Evolutionary conservation across 768 basidiomycete genomes (phyloP), one percentile per base, ranked within the genome.

Genomic region (Boletus patriciae): DNA sequence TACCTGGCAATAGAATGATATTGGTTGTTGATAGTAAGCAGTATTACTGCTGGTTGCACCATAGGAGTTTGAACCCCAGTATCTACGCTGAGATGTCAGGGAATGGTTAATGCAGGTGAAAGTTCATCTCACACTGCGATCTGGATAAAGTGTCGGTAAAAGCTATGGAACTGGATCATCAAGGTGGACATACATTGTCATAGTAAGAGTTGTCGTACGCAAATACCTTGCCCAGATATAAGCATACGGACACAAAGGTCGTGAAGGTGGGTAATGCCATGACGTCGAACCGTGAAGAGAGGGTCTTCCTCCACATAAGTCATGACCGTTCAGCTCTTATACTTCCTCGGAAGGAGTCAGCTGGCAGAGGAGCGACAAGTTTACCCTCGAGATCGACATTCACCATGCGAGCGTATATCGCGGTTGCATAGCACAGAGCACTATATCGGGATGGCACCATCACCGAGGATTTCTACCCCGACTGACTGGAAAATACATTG

Each of bases 1-100:
- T 50, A 82, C 84, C 63, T 82, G 78, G 68, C 86, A 88, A 67
- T 88, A 88, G 65, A 77, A 85, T 6, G 81, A 79, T 51, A 89
- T 73, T 0, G 78, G 72, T 66, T 87, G 78, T 74, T 88, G 86
- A 57, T 73, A 86, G 62, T 84, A 77, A 31, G 82, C 77, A 1
- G 75, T 68, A 56, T 86, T 78, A 21, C 65, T 66, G 58, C 80
- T 76, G 6, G 72, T 74, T 11, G 86, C 87, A 40, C 87, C 87
- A 56, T 87, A 86, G 2, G 87, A 87, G 62, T 88, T 85, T 69
- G 90, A 86, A 55, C 87, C 88, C 85, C 85, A 88, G 66, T 87
- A 88, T 33, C 85, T 86, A 66, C 18, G 46, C 33, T 21, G 36
- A 40, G 27, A 19, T 41, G 44, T 55, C 29, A 52, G 46, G n/a